phyloP scores from a whole-genome alignment of 176 grass and related monocot genomes.

The Oryza nivara region DNA sequence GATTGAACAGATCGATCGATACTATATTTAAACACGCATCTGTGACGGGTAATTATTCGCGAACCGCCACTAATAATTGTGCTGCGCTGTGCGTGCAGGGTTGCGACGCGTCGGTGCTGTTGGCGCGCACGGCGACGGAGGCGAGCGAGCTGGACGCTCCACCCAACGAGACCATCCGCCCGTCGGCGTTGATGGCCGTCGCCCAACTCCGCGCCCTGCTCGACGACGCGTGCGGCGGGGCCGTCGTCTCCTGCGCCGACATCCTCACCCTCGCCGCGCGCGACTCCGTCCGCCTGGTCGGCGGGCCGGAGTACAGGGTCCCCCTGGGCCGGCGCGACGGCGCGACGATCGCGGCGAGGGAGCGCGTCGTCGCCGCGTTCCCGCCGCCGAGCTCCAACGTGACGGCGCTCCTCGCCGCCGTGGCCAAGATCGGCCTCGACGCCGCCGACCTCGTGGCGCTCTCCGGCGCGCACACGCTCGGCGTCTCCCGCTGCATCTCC shows the following conservation, averaged over 20 bases:
- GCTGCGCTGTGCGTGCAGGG: slow-evolving; percentile 24
- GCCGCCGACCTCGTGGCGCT: slow-evolving; percentile 53
- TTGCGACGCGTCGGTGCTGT: slow-evolving; percentile 74
- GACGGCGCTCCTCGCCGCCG: not conserved
- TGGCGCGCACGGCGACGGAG: slow-evolving; percentile 43
- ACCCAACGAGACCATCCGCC: slow-evolving; percentile 66
- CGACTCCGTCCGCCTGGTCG: slow-evolving; percentile 6
- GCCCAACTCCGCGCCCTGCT: slow-evolving; percentile 50
- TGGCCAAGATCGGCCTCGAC: slow-evolving; percentile 54
- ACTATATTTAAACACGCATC: no score
- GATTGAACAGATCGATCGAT: no score
- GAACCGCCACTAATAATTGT: no score
- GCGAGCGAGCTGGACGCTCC: slow-evolving; percentile 58
- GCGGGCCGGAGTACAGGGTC: slow-evolving; percentile 50
- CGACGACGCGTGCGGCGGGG: slow-evolving; percentile 24
- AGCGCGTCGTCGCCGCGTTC: not conserved
- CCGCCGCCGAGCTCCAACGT: slow-evolving; percentile 45
- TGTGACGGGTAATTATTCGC: no score
- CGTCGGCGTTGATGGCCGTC: slow-evolving; percentile 65
- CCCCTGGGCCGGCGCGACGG: slow-evolving; percentile 58
- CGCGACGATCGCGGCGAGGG: not conserved
- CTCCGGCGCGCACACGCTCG: not conserved
- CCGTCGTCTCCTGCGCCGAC: slow-evolving; percentile 67
- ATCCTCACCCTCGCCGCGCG: slow-evolving; percentile 38
- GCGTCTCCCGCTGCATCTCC: slow-evolving; percentile 13